Evolutionary conservation across 2,329 filamentous ascomycete genomes (phyloP).

Genomic region (Zymoseptoria tritici): DNA sequence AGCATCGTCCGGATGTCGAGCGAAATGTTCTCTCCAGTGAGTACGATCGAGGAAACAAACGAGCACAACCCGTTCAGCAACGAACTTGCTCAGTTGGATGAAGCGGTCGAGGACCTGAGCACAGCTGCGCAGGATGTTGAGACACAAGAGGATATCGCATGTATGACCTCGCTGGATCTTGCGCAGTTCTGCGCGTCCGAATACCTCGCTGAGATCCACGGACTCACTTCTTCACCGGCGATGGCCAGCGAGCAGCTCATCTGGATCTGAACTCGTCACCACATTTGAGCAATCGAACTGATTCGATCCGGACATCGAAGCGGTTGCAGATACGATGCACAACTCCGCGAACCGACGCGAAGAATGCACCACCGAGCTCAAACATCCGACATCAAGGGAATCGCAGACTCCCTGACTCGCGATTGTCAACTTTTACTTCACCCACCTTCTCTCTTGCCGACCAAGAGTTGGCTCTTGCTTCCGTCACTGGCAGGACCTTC

Average conservation of each 20-base stretch:
- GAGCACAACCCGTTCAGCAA: slow-evolving; percentile 67
- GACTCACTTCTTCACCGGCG: slow-evolving; percentile 44
- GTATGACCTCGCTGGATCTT: slow-evolving; percentile 62
- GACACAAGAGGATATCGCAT: slow-evolving; percentile 65
- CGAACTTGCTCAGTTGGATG: slow-evolving; percentile 85
- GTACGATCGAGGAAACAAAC: slow-evolving; percentile 35
- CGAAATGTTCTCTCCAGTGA: slow-evolving; percentile 34
- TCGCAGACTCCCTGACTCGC: slow-evolving; percentile 1
- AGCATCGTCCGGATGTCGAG: slow-evolving; percentile 45
- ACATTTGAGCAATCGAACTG: slow-evolving; percentile 22
- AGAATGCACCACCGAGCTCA: neutral
- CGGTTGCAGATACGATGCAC: slow-evolving; percentile 23
- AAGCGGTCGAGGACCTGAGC: slow-evolving; percentile 83
- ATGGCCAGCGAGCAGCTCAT: slow-evolving; percentile 18
- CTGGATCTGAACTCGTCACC: slow-evolving; percentile 15
- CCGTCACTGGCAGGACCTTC: slow-evolving; percentile 21
- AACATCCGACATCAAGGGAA: neutral
- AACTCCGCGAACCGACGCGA: neutral
- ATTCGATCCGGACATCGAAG: slow-evolving; percentile 19
- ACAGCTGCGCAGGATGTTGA: slow-evolving; percentile 50
- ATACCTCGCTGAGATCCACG: slow-evolving; percentile 74
- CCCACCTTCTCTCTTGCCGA: neutral
- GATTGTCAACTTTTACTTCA: neutral
- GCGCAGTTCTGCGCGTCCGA: slow-evolving; percentile 70
- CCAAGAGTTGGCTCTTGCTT: neutral